Evolutionary conservation across 495 filamentous ascomycete species (phyloP).

Genomic region (Echria macrotheca): DNA sequence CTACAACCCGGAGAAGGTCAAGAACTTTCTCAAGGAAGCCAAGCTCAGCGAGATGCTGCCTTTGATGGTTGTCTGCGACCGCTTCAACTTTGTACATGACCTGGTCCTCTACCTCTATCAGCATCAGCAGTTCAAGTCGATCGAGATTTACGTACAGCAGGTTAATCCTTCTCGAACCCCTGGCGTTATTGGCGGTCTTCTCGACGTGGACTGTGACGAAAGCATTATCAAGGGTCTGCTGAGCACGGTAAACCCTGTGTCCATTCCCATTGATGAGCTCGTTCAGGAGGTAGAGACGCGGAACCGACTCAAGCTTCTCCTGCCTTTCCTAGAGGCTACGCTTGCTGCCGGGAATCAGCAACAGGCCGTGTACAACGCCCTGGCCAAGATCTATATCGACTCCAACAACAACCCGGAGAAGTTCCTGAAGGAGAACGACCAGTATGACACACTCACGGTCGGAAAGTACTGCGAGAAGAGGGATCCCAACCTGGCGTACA

Average conservation of each 20-base stretch:
- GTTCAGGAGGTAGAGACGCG: conserved; percentile 91
- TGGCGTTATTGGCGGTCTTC: conserved; percentile 87
- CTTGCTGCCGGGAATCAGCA: conserved; percentile 90
- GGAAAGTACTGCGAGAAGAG: conserved; percentile 99
- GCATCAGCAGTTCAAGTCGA: conserved; percentile 99
- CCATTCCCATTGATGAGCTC: conserved; percentile 92
- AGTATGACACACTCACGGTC: conserved; percentile 88
- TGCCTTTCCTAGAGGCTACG: conserved; percentile 95
- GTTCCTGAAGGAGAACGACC: conserved; percentile 96
- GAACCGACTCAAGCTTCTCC: conserved; percentile 89
- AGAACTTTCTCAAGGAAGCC: conserved; percentile 99
- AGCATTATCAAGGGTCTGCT: conserved; percentile 89
- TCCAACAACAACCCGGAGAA: conserved; percentile 98
- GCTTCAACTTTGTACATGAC: conserved; percentile 97
- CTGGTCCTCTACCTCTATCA: conserved; percentile 96
- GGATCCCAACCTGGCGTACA: conserved; percentile 94
- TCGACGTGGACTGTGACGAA: conserved; percentile 98
- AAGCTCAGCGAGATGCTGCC: conserved; percentile 88
- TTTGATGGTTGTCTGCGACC: conserved; percentile 97
- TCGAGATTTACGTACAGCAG: conserved; percentile 98
- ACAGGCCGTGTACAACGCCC: conserved; percentile 94
- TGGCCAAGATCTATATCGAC: conserved; percentile 99
- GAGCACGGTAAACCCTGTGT: conserved; percentile 74
- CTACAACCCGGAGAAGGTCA: conserved; percentile 95
- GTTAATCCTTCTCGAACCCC: conserved; percentile 94